These are phyloP conservation scores for Populus trichocarpa DNA, from an alignment of 441 rosid genomes.

Conservation along the genomic window DNA sequence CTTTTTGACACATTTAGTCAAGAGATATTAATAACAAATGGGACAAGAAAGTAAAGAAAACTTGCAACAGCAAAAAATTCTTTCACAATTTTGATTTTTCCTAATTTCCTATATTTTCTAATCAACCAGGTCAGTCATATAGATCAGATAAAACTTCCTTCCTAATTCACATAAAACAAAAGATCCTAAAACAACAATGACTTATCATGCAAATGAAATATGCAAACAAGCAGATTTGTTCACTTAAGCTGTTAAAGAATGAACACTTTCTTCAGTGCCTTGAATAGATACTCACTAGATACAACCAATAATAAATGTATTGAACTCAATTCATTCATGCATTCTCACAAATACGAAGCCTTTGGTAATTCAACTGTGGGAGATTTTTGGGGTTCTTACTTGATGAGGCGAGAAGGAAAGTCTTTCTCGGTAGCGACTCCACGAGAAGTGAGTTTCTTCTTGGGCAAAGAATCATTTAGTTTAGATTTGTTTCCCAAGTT, in stretches of 20 bases:
- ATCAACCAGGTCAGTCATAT: background rate
- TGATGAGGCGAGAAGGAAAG: slow-evolving; percentile 50
- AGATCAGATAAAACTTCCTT: background rate
- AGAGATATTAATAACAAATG: background rate
- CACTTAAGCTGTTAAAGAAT: background rate
- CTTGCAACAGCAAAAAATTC: background rate
- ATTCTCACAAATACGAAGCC: slow-evolving; percentile 2
- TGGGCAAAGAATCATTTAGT: slow-evolving; percentile 41
- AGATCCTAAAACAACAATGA: background rate
- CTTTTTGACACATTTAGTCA: background rate
- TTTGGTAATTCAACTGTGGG: background rate
- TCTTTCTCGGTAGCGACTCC: slow-evolving; percentile 43
- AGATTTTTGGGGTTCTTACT: slow-evolving; percentile 33
- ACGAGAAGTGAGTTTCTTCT: slow-evolving; percentile 50
- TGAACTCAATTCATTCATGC: background rate
- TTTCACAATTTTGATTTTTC: background rate
- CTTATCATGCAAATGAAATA: background rate
- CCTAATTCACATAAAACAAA: background rate
- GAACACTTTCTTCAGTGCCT: background rate
- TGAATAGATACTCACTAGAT: background rate
- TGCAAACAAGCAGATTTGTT: background rate
- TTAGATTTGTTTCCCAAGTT: slow-evolving; percentile 37
- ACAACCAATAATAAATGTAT: background rate
- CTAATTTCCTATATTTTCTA: background rate
- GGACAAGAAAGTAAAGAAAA: background rate